Evolutionary conservation across 2,329 filamentous ascomycete species (phyloP), one percentile per base, ranked within the genome.

Genomic region (Aspergillus sp.): DNA sequence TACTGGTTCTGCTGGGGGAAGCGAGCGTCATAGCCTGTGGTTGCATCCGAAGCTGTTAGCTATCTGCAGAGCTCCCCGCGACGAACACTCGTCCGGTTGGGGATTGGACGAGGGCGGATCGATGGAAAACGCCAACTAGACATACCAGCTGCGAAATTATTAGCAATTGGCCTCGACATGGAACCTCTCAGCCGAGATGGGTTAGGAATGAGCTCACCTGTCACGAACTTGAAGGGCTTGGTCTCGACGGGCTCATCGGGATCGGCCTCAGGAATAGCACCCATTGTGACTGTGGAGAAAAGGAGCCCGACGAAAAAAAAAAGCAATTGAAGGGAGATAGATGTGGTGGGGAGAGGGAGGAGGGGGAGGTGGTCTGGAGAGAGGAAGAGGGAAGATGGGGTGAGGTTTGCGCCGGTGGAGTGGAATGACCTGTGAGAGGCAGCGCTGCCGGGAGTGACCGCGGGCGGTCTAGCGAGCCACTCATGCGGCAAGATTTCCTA

Each of bases 171-270:
- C 57, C 56, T 42, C 50, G 16, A 61, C 58, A 60, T 64, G 53
- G 56, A 60, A 62, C 66, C 56, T 65, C 65, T 58, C 57, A 52
- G 55, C 29, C 40, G 41, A 54, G 47, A 49, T 44, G 44, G 47
- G 54, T 56, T 54, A 47, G 53, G 53, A 53, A 58, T 52, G 55
- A 62, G 66, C 90, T 77, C 85, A 96, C 92, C 93, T 81, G 93
- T 97, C 73, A 97, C 94, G 81, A 97, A 97, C 89, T 99, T 99
- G 88, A 99, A 99, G 78, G 95, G 95, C 87, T 97, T 99, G 80
- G 92, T 97, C 77, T 96, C 89, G 72, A 85, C 85, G 72, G 85
- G 82, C 71, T 90, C 87, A 73, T 89, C 89, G 70, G 76, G 73
- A 62, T 89, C 88, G 55, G 68, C 70, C 62, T 75, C 71, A 61